phyloP scores from a whole-genome alignment of 2,329 filamentous ascomycete species.

The Epicoccum sorghinum region DNA sequence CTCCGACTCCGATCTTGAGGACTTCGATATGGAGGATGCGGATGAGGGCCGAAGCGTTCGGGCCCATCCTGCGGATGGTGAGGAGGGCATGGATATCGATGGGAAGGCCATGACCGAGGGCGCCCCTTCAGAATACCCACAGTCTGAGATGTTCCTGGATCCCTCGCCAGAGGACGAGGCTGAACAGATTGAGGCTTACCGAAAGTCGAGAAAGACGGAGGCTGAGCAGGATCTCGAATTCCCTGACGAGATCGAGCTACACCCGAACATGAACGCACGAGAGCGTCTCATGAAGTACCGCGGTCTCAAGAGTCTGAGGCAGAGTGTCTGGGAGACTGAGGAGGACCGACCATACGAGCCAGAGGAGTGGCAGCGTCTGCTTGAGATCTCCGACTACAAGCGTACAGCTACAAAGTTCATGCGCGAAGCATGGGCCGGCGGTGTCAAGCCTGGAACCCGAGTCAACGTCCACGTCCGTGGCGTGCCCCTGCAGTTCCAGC shows the following conservation, averaged over 20 bases:
- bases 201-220: constrained; percentile 77
- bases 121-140: constrained; percentile 85
- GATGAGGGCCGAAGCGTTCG: constrained; percentile 60
- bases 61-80: constrained; percentile 77
- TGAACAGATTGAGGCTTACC: constrained; percentile 80
- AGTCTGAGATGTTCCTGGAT: constrained; percentile 90
- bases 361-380: constrained; percentile 83
- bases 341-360: constrained; percentile 89
- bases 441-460: constrained; percentile 80
- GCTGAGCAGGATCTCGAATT: constrained; percentile 92
- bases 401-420: constrained; percentile 76
- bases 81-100: constrained; percentile 65
- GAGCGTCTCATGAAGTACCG: constrained; percentile 87
- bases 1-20: constrained; percentile 80
- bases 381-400: constrained; percentile 90
- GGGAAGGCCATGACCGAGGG: constrained; percentile 72
- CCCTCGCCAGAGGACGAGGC: constrained; percentile 82
- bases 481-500: constrained; percentile 61
- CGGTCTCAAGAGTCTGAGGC: constrained; percentile 88
- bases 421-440: constrained; percentile 86
- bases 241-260: constrained; percentile 94
- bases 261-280: constrained; percentile 81
- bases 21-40: constrained; percentile 65
- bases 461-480: constrained; percentile 78
- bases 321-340: constrained; percentile 85